Evolutionary conservation across 495 filamentous ascomycete genomes (phyloP), one percentile per base, ranked within the genome.

Genomic region (Penicillium silybi): DNA sequence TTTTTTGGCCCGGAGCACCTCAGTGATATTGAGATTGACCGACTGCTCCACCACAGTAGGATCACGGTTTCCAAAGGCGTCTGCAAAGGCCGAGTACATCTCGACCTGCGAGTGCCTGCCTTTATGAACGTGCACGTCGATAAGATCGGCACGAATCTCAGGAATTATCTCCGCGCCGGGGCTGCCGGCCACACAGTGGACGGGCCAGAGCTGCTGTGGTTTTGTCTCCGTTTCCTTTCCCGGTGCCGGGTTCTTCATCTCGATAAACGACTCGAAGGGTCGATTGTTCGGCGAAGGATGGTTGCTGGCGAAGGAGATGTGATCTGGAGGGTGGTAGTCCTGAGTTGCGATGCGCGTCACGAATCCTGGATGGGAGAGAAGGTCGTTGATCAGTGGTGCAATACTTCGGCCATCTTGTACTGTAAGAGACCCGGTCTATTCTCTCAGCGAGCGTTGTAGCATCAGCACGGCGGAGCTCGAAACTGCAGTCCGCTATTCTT

Each of bases 61-160:
- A 45, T 69, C 62, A n/a, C 73, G 65, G 43, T 82, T 82, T 0
- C 70, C 72, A 66, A 89, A 89, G 0, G 87, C 86, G 65, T 88
- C 85, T 43, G 82, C 84, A 64, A 98, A 97, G 3, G 82, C 89
- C 44, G 84, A 88, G 67, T 96, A 97, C 89, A 95, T 95, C 70
- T 98, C 93, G 8, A 95, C 77, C 40, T 77, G 73, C 29, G 75
- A 56, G 53, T 90, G 77, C 56, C 75, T 77, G 29, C 93, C 93
- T 69, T 98, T 98, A 53, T 87, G 76, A 38, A 96, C 73, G 38
- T 87, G 69, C 23, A 70, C 53, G 62, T 93, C 79, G 45, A 95
- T 53, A 35, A 73, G 77, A 16, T 61, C 59, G 15, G 61, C 46
- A 53, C 90, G 76, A 17, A 97, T 76, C 68, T 93, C 92, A 0